A percentile compares a stretch with the other conserved stretches of the same genome.
Conservation (phyloP, 106 monocot species). For the Apostasia shenzhenica region DNA sequence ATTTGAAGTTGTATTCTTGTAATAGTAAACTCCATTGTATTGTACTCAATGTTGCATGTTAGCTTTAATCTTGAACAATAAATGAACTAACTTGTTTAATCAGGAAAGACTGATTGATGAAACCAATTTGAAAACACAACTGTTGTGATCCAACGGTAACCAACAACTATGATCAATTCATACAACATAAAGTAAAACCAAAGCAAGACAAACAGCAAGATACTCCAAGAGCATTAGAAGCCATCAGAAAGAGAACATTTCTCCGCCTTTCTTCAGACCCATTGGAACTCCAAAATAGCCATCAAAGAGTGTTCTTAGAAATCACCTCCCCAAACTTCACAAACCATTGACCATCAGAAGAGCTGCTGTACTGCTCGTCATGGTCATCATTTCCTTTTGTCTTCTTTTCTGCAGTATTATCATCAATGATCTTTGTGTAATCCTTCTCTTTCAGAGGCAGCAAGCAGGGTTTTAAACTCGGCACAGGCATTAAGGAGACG, state of each 20-base stretch:
- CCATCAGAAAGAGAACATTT: neutral
- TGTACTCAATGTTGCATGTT: no score
- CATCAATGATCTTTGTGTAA: constrained; percentile 31
- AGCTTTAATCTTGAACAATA: no score
- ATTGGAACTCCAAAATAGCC: neutral
- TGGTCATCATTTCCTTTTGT: neutral
- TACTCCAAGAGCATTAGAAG: neutral
- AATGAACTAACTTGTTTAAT: no score
- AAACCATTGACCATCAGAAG: constrained; percentile 82
- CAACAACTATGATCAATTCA: no score
- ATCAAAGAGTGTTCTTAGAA: constrained; percentile 69
- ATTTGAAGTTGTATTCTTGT: no score
- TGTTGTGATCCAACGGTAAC: no score
- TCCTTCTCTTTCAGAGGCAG: constrained; percentile 20
- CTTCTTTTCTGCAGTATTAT: constrained; percentile 1
- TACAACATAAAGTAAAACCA: neutral
- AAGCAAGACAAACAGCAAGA: neutral
- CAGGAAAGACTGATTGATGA: no score
- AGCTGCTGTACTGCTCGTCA: constrained; percentile 34
- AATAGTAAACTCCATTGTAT: no score
- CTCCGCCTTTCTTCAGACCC: no score
- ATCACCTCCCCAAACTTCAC: constrained; percentile 84
- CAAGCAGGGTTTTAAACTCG: constrained; percentile 25
- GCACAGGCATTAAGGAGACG: constrained; percentile 55
- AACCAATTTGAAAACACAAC: no score